These are phyloP conservation scores for Fusarium sp. DNA, from an alignment of 2,329 filamentous ascomycete genomes.

Conservation along the genomic window DNA sequence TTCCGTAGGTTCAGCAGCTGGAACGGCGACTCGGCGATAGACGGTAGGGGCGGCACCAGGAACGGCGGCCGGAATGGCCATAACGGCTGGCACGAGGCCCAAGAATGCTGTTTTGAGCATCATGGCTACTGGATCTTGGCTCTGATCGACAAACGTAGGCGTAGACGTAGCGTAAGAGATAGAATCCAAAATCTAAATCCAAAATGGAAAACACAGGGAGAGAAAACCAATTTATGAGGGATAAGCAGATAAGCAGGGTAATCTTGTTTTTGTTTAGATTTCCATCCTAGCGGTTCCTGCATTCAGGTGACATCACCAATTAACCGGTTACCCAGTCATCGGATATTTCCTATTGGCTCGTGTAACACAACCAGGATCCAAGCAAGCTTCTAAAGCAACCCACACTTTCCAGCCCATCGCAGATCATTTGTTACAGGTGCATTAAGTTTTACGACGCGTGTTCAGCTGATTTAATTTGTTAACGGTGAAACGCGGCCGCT, in stretches of 20 bases:
- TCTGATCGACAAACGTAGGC: neutral
- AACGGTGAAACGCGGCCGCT: neutral
- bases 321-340: slow-evolving; percentile 17
- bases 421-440: slow-evolving; percentile 24
- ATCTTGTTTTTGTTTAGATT: slow-evolving; percentile 29
- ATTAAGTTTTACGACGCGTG: slow-evolving; percentile 15
- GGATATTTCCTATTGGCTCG: slow-evolving; percentile 24
- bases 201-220: slow-evolving; percentile 3
- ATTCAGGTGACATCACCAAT: slow-evolving; percentile 37
- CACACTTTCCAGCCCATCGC: slow-evolving; percentile 1
- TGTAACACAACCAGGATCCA: slow-evolving; percentile 12
- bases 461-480: slow-evolving; percentile 1
- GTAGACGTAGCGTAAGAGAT: neutral
- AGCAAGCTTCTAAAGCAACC: slow-evolving; percentile 31
- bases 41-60: slow-evolving; percentile 42
- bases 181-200: neutral
- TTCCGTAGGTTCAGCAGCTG: slow-evolving; percentile 45
- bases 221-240: neutral
- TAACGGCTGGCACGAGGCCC: slow-evolving; percentile 41
- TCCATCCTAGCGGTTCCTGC: slow-evolving; percentile 36
- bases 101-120: slow-evolving; percentile 41
- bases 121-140: neutral
- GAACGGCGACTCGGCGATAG: slow-evolving; percentile 21
- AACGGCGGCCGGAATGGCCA: slow-evolving; percentile 43
- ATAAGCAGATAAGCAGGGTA: neutral